Evolutionary conservation across 2,329 filamentous ascomycete genomes (phyloP).

Genomic region (Ceratocystis cubensis): DNA sequence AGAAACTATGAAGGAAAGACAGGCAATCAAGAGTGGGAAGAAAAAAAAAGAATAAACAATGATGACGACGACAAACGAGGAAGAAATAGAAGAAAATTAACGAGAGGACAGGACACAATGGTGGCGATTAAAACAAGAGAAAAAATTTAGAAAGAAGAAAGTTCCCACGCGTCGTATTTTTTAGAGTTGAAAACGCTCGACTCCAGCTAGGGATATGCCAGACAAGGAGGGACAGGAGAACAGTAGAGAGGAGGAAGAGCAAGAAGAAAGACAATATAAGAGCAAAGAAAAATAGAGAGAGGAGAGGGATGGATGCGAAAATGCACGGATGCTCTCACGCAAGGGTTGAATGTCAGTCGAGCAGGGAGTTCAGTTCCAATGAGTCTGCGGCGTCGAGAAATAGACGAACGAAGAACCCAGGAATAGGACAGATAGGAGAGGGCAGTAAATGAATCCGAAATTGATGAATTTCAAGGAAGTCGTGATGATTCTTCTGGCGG

Average conservation of each 20-base stretch:
- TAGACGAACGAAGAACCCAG: background rate
- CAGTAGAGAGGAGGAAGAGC: constrained; percentile 7
- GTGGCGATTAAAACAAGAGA: constrained; percentile 8
- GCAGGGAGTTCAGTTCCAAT: background rate
- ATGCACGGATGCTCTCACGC: constrained; percentile 20
- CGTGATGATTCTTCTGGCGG: background rate
- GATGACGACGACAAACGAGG: background rate
- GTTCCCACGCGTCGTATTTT: constrained; percentile 16
- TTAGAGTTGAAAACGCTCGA: constrained; percentile 9
- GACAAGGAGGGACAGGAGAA: constrained; percentile 10
- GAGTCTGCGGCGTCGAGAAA: too few relatives aligned
- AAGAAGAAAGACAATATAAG: constrained; percentile 17
- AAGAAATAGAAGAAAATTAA: constrained; percentile 13
- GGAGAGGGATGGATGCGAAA: constrained; percentile 12
- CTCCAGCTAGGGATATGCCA: constrained; percentile 9
- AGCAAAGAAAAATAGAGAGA: constrained; percentile 6
- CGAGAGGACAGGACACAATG: constrained; percentile 12
- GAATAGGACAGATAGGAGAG: background rate
- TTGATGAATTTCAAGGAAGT: background rate
- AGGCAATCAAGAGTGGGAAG: background rate
- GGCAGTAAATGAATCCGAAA: background rate
- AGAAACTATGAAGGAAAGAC: constrained; percentile 13
- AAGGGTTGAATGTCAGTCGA: constrained; percentile 16
- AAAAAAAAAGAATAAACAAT: background rate
- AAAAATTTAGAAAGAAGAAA: constrained; percentile 4